phyloP scores from a whole-genome alignment of 1,284 basidiomycete genomes.

The Ceratobasidium sp. region DNA sequence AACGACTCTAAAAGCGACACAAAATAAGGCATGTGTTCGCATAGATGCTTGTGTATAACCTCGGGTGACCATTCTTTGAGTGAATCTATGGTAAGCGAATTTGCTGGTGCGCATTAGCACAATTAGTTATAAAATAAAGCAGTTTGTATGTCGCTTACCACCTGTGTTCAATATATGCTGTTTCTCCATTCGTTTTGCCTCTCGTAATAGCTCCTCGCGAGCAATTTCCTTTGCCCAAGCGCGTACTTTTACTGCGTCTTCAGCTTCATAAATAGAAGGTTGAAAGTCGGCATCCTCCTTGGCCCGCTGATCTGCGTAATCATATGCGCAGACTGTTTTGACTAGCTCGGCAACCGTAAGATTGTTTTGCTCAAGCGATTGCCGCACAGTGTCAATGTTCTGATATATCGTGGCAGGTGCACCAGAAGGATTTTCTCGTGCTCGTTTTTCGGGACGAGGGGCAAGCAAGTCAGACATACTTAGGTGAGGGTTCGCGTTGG shows the following conservation, averaged over 20 bases:
- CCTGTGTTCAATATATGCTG: not conserved
- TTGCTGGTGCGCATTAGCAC: too few relatives aligned
- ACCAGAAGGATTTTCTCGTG: not conserved
- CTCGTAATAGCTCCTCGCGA: not conserved
- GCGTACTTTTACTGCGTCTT: not conserved
- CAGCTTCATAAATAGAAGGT: not conserved
- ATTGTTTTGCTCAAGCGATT: not conserved
- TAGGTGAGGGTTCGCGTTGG: not conserved
- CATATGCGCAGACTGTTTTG: not conserved
- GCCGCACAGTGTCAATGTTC: not conserved
- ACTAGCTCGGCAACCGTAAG: not conserved
- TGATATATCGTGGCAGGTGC: not conserved
- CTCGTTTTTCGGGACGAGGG: not conserved
- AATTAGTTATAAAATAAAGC: too few relatives aligned
- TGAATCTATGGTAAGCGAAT: too few relatives aligned
- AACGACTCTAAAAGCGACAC: too few relatives aligned
- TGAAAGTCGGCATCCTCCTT: not conserved
- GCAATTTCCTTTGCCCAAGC: not conserved
- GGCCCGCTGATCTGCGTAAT: not conserved
- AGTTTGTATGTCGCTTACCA: not conserved
- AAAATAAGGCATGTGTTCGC: too few relatives aligned
- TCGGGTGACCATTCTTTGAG: too few relatives aligned
- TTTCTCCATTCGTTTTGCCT: not conserved
- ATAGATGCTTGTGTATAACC: too few relatives aligned
- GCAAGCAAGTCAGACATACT: not conserved